A percentile compares a stretch with the other conserved stretches of the same genome.
phyloP scores from a whole-genome alignment of 805 yeast genomes.

The Metschnikowia peoriensis region DNA sequence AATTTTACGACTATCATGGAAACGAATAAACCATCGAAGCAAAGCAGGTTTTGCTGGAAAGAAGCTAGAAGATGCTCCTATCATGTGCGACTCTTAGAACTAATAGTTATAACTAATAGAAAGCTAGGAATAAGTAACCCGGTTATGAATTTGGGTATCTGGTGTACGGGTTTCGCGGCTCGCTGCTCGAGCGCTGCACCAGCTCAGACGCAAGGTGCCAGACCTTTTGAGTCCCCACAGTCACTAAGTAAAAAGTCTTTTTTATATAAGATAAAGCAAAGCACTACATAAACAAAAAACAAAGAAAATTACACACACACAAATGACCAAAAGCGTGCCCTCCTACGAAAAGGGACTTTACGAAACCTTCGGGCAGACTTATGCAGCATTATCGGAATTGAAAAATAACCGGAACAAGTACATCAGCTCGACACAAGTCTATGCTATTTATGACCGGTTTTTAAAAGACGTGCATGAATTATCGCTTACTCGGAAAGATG shows the following conservation, averaged over 20 bases:
- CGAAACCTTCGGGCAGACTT: conserved; percentile 27
- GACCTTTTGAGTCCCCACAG: neutral
- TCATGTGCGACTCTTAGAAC: neutral
- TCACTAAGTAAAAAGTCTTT: neutral
- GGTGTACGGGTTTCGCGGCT: conserved; percentile 4
- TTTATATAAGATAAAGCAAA: neutral
- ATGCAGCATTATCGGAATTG: conserved; percentile 29
- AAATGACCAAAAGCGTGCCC: conserved; percentile 28
- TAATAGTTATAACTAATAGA: no score
- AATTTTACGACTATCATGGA: conserved; percentile 8
- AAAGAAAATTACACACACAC: neutral
- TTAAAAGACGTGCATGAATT: conserved; percentile 53
- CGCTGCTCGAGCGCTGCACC: neutral
- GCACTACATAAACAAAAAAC: no score
- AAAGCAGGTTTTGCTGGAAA: no score
- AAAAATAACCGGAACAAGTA: conserved; percentile 66
- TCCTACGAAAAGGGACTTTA: conserved; percentile 33
- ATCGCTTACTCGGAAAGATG: conserved; percentile 50
- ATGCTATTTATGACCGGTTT: conserved; percentile 56
- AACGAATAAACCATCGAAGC: neutral
- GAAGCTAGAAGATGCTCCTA: no score
- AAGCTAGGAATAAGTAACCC: neutral
- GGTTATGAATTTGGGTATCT: neutral
- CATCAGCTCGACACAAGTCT: conserved; percentile 67
- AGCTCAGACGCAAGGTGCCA: neutral